These are phyloP conservation scores for Penicillium corylophilum DNA, from an alignment of 2,329 filamentous ascomycete species.

Conservation along the genomic window DNA sequence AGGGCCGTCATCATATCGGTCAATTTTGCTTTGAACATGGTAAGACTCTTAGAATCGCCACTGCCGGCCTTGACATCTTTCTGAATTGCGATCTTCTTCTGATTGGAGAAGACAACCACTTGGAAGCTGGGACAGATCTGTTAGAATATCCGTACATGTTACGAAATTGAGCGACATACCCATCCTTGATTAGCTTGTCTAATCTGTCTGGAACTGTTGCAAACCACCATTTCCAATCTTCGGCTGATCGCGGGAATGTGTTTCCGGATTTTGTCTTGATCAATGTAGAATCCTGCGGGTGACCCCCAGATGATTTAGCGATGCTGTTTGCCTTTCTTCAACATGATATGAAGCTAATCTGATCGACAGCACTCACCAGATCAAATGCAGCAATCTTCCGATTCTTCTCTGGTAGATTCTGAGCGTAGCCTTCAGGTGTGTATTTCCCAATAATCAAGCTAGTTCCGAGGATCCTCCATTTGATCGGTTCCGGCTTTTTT, in stretches of 20 bases:
- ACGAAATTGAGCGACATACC: slow-evolving; percentile 45
- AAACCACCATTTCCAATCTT: slow-evolving; percentile 97
- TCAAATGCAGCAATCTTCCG: slow-evolving; percentile 49
- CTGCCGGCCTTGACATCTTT: slow-evolving; percentile 70
- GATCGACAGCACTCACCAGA: slow-evolving; percentile 32
- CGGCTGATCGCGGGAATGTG: slow-evolving; percentile 66
- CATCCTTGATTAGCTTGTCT: slow-evolving; percentile 67
- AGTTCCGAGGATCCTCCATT: slow-evolving; percentile 66
- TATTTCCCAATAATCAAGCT: slow-evolving; percentile 78
- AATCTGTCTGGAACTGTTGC: slow-evolving; percentile 65
- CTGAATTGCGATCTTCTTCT: slow-evolving; percentile 76
- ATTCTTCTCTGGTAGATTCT: slow-evolving; percentile 15
- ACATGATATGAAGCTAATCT: not conserved
- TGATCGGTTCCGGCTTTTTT: slow-evolving; percentile 73
- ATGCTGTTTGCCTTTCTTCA: not conserved
- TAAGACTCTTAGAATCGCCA: slow-evolving; percentile 64
- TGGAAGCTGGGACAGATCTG: slow-evolving; percentile 58
- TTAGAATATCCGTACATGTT: not conserved
- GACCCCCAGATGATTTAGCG: no score
- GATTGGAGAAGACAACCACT: slow-evolving; percentile 82
- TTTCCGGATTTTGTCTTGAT: slow-evolving; percentile 79
- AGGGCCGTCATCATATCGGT: slow-evolving; percentile 63
- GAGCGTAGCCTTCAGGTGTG: slow-evolving; percentile 38
- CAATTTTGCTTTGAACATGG: slow-evolving; percentile 81
- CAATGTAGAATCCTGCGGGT: slow-evolving; percentile 74